phyloP scores from a whole-genome alignment of 208 protist genomes.

The Tritrichomonas foetus region DNA sequence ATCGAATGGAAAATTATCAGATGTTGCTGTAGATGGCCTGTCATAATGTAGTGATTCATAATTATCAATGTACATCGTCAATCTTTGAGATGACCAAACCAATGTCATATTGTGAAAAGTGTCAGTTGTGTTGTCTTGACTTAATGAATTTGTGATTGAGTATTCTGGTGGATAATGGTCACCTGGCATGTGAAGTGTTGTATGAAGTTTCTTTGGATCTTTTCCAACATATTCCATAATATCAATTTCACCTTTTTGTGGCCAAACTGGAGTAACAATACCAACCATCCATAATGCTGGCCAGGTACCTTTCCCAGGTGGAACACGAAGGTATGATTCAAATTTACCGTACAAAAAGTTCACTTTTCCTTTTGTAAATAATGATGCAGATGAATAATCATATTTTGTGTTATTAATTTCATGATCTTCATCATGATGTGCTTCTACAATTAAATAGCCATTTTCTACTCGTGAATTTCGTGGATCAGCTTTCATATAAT shows the following conservation, averaged over 20 bases:
- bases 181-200: neutral
- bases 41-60: neutral
- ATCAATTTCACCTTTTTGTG: neutral
- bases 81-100: neutral
- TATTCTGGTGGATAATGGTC: neutral
- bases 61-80: neutral
- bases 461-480: too few species aligned
- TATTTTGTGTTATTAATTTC: too few species aligned
- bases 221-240: neutral
- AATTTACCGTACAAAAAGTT: neutral
- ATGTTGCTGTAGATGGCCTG: neutral
- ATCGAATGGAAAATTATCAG: neutral
- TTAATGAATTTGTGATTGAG: neutral
- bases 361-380: neutral
- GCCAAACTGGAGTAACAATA: neutral
- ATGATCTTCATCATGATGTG: too few species aligned
- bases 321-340: neutral
- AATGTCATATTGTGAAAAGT: neutral
- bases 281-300: neutral
- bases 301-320: neutral
- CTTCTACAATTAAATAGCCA: too few species aligned
- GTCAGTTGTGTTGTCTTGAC: neutral
- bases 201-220: neutral
- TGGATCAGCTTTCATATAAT: too few species aligned
- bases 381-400: neutral